These are phyloP conservation scores for Pseudogymnoascus sp. DNA, from an alignment of 2,329 filamentous ascomycete species.

Conservation along the genomic window DNA sequence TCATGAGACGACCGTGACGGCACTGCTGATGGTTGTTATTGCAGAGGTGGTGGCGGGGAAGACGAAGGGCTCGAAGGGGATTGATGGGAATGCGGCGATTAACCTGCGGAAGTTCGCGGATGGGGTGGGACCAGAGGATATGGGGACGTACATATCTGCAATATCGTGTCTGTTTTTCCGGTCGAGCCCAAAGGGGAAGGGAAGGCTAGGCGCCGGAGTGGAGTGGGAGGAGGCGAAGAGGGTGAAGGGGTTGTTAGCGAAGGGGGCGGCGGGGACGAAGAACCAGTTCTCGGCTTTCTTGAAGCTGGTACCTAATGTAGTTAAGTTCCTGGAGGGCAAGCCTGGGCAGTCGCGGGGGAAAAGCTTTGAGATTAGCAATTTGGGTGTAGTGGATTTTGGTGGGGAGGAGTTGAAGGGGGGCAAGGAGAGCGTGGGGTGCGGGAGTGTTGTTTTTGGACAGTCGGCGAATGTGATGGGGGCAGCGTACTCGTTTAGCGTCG, in stretches of 20 bases:
- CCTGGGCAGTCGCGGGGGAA: constrained; percentile 34
- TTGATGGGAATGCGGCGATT: not conserved
- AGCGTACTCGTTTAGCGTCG: constrained; percentile 38
- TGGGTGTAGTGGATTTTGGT: constrained; percentile 38
- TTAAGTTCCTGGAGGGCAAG: constrained; percentile 32
- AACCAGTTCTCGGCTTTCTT: not conserved
- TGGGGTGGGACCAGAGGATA: not conserved
- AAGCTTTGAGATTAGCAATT: constrained; percentile 46
- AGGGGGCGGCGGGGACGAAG: not conserved
- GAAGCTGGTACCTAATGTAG: constrained; percentile 34
- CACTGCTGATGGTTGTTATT: not conserved
- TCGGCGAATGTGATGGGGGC: constrained; percentile 36
- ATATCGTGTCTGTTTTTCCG: not conserved
- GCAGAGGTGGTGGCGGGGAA: not conserved
- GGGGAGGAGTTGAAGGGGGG: constrained; percentile 10
- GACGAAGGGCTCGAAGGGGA: not conserved
- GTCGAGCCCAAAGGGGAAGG: not conserved
- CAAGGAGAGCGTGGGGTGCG: constrained; percentile 29
- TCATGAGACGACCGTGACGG: not conserved
- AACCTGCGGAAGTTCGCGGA: not conserved
- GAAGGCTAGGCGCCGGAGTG: not conserved
- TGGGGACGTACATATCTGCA: not conserved
- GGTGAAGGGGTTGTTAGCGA: not conserved
- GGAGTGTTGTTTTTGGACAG: constrained; percentile 43
- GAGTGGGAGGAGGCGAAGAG: not conserved